phyloP scores from a whole-genome alignment of 345 rosid genomes.

The Mallotus nudiflorus region DNA sequence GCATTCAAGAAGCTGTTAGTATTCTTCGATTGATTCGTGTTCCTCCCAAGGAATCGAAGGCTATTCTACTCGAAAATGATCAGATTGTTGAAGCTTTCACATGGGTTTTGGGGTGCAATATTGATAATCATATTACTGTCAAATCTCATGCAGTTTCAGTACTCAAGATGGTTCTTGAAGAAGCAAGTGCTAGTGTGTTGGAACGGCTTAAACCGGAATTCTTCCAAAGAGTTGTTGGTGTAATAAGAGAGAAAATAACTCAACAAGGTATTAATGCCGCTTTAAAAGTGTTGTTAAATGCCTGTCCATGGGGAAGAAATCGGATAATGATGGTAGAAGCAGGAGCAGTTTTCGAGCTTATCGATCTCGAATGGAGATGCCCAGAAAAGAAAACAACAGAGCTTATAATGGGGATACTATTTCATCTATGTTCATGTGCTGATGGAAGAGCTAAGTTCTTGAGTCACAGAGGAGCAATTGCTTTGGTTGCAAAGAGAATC shows the following conservation, averaged over 20 bases:
- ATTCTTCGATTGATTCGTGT: slow-evolving; percentile 42
- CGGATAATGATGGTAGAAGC: slow-evolving; percentile 50
- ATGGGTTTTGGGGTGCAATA: slow-evolving; percentile 44
- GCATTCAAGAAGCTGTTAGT: slow-evolving; percentile 52
- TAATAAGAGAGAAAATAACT: slow-evolving; percentile 36
- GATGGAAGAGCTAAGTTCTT: slow-evolving; percentile 66
- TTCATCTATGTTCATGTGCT: slow-evolving; percentile 62
- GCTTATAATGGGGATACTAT: slow-evolving; percentile 49
- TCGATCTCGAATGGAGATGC: slow-evolving; percentile 59
- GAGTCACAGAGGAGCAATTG: slow-evolving; percentile 53
- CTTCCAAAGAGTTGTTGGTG: slow-evolving; percentile 39
- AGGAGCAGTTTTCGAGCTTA: slow-evolving; percentile 55
- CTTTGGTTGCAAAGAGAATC: slow-evolving; percentile 56
- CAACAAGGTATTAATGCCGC: slow-evolving; percentile 53
- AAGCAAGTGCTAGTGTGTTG: slow-evolving; percentile 34
- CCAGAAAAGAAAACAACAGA: slow-evolving; percentile 52
- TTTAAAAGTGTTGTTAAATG: slow-evolving; percentile 43
- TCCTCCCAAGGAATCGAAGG: slow-evolving; percentile 37
- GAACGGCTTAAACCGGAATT: slow-evolving; percentile 52
- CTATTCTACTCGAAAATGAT: slow-evolving; percentile 31
- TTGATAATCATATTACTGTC: slow-evolving; percentile 21
- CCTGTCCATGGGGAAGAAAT: slow-evolving; percentile 59
- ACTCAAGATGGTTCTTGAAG: slow-evolving; percentile 39
- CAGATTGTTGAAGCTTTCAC: slow-evolving; percentile 45
- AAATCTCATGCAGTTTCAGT: slow-evolving; percentile 46